A percentile compares a stretch with the other conserved stretches of the same genome.
Evolutionary conservation across 305 asterid genomes (phyloP).

Genomic region (Solanum hybrid): DNA sequence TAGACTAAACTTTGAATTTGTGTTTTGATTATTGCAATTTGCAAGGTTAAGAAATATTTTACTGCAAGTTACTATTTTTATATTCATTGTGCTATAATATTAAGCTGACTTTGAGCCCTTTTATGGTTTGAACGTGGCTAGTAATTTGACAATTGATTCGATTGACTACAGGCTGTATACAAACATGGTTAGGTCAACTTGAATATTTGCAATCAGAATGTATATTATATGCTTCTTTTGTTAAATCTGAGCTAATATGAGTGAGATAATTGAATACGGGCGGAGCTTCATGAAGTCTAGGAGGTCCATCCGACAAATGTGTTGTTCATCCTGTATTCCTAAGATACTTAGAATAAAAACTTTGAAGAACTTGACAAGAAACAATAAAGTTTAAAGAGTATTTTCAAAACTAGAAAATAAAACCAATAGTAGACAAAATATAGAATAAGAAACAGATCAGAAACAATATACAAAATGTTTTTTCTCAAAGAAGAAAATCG

Average conservation of each 20-base stretch:
- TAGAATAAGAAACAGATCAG: neutral
- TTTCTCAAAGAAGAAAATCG: neutral
- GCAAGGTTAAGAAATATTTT: neutral
- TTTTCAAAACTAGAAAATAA: no score
- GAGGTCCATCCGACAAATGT: neutral
- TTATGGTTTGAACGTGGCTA: neutral
- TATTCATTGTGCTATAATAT: neutral
- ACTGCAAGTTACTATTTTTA: neutral
- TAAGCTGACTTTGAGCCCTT: neutral
- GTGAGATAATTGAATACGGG: neutral
- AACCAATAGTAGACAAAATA: no score
- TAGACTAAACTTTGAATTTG: neutral
- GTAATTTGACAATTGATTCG: neutral
- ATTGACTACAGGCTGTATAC: neutral
- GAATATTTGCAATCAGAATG: neutral
- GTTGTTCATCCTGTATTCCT: neutral
- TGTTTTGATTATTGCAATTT: neutral
- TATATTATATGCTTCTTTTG: neutral
- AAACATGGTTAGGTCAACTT: neutral
- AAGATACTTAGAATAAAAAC: neutral
- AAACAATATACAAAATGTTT: neutral
- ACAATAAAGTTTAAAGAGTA: neutral
- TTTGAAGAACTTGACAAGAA: neutral
- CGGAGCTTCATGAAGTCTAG: neutral
- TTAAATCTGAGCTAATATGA: neutral